A percentile compares a stretch with the other conserved stretches of the same genome.
These are phyloP conservation scores for Geotrichum citri-aurantii DNA, from an alignment of 1,139 yeast genomes.

Conservation along the genomic window DNA sequence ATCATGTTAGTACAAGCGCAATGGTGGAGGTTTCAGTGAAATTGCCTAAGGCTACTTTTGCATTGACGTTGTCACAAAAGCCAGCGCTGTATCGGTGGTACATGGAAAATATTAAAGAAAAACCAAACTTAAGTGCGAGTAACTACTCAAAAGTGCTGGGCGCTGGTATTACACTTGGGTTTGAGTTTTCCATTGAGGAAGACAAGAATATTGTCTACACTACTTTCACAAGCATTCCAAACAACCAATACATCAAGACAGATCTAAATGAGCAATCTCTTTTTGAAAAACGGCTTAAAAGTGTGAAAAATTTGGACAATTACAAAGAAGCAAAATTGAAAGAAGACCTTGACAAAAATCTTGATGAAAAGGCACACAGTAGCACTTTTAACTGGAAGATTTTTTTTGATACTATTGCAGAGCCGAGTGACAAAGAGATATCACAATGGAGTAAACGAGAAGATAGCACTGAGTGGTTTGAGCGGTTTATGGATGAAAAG, in stretches of 20 bases:
- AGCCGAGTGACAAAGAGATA: background rate
- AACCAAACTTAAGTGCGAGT: background rate
- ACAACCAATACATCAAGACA: background rate
- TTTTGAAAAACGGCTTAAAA: background rate
- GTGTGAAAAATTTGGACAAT: constrained; percentile 5
- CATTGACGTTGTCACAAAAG: constrained; percentile 3
- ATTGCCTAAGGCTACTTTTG: constrained; percentile 12
- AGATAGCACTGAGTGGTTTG: background rate
- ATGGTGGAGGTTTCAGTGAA: constrained; percentile 9
- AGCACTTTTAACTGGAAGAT: constrained; percentile 8
- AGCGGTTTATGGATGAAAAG: background rate
- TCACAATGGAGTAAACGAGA: background rate
- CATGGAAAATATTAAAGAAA: background rate
- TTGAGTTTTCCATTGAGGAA: constrained; percentile 6
- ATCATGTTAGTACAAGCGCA: background rate
- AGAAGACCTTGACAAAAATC: background rate
- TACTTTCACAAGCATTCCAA: background rate
- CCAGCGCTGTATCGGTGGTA: background rate
- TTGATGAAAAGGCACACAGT: constrained; percentile 14
- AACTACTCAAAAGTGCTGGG: constrained; percentile 22
- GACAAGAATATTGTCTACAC: background rate
- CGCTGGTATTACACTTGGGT: constrained; percentile 5
- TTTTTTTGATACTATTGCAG: background rate
- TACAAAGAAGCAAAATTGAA: background rate
- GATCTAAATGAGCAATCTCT: constrained; percentile 11